Base-by-base conservation (phyloP, 306 rosid species). In the Corylus heterophylla region DNA sequence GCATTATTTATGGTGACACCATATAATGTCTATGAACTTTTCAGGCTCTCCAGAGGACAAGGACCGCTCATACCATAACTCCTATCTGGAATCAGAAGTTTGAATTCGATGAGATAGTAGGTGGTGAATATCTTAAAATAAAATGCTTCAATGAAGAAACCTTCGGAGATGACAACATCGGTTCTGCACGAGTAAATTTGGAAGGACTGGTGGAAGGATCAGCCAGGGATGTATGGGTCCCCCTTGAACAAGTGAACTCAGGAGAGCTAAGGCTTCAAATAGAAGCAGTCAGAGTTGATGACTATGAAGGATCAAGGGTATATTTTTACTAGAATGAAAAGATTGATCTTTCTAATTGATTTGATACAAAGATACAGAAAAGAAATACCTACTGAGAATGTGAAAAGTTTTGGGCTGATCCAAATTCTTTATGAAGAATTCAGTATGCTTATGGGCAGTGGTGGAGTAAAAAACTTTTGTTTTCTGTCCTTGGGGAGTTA, bases 211-310 rank as follows among this genome's bases (percentile, higher is more conserved):
- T 62, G 17, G 98, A 90, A 6, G 96, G 96, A 29, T 83, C 80
- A 0, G 61, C 74, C 76, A 79, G 93, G 93, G 97, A 96, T 80
- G 96, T 91, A 25, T 96, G 99, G 97, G 74, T 96, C 45, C 99
- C 99, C 74, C 93, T 96, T 47, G 99, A 96, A 83, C 86, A 90
- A 86, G 98, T 87, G 74, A 93, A 86, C 64, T 96, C 97, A 0
- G 99, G 99, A 82, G 99, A 96, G 83, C 71, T 96, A 61, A 87
- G 97, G 85, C 96, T 96, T 85, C 83, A 88, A 82, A 89, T 96
- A 75, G 97, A 93, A 87, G 92, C 98, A 14, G 81, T 89, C 73
- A 84, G 79, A 84, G 76, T 71, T 75, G 96, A 91, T 7, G 93
- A 90, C 81, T 81, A 54, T 67, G 98, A 92, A 16, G 92, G 95